phyloP scores from a whole-genome alignment of 202 grass and related monocot species.

The Setaria viridis region DNA sequence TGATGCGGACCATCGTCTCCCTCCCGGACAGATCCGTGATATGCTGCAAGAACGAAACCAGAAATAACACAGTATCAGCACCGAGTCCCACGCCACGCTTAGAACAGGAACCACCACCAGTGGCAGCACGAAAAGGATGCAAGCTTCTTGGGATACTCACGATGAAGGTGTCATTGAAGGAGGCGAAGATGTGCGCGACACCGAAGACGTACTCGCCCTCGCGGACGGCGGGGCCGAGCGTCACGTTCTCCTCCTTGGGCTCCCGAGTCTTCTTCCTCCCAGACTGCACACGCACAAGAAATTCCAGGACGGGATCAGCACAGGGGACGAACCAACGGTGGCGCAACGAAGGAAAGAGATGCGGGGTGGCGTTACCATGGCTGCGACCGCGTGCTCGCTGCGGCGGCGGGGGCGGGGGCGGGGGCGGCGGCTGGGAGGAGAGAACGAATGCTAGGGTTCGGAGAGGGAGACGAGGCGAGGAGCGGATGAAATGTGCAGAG shows the following conservation, averaged over 20 bases:
- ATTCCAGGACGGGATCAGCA: not conserved
- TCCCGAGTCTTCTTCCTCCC: constrained; percentile 86
- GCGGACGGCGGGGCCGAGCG: constrained; percentile 74
- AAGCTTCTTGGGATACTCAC: constrained; percentile 38
- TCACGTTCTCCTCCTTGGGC: constrained; percentile 92
- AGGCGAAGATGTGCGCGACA: constrained; percentile 82
- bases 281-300: constrained; percentile 53
- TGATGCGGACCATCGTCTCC: constrained; percentile 89
- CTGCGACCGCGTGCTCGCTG: constrained; percentile 40
- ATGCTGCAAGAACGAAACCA: constrained; percentile 61
- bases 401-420: not conserved
- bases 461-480: not conserved
- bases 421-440: not conserved
- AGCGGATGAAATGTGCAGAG: constrained; percentile 9
- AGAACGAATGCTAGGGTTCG: constrained; percentile 51
- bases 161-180: constrained; percentile 94
- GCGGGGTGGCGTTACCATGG: constrained; percentile 58
- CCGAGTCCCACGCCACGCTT: not conserved
- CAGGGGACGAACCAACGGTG: not conserved
- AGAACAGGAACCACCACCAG: not conserved
- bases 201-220: constrained; percentile 87
- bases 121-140: not conserved
- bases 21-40: constrained; percentile 89
- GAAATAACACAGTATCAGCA: not conserved
- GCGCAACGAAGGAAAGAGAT: not conserved